Base-by-base conservation (phyloP, 305 asterid species). In the Fraxinus xanthoxyloides region DNA sequence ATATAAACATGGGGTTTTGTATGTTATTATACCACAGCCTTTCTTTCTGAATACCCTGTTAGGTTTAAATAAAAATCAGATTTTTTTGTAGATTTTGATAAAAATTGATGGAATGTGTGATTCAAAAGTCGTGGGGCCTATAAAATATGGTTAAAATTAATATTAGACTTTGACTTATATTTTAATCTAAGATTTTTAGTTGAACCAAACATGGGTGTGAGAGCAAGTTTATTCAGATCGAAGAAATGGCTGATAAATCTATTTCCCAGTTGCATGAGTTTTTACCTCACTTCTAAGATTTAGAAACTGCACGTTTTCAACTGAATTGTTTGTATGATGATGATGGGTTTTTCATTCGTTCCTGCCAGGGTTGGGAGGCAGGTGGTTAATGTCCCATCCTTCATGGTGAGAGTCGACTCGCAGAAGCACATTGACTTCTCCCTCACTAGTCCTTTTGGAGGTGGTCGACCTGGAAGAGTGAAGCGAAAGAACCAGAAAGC, bases 401-500 rank as follows among this genome's bases (percentile, higher is more conserved):
- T 87, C 79, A 40, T 87, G 85, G 89, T 87, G 83, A 82, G 86
- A 75, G 86, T 87, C 1, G 87, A 87, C 80, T 86, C 89, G 0
- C 89, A 86, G 84, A 84, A 86, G 28, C 89, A 86, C 56, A 86
- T 86, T 5, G 89, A 86, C 74, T 86, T 86, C 82, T 86, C 89
- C 6, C 84, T 87, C 10, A 87, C 89, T 12, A 87, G 88, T 67
- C 90, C 88, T 12, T 87, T 87, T 21, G 90, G 90, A 1, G 90
- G 90, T 43, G 90, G 90, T 34, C 84, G 90, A 36, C 31, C 90
- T 63, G 90, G 90, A 38, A 83, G 90, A 72, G 90, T 87, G 9
- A 87, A 87, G 82, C 84, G 90, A 85, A 87, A 30, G 90, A 87
- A 87, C 88, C 88, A 81, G 77, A 87, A 87, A 70, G 84, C 90